Evolutionary conservation across 768 basidiomycete genomes (phyloP), one percentile per base, ranked within the genome.

Genomic region (Panaeolus papilionaceus): DNA sequence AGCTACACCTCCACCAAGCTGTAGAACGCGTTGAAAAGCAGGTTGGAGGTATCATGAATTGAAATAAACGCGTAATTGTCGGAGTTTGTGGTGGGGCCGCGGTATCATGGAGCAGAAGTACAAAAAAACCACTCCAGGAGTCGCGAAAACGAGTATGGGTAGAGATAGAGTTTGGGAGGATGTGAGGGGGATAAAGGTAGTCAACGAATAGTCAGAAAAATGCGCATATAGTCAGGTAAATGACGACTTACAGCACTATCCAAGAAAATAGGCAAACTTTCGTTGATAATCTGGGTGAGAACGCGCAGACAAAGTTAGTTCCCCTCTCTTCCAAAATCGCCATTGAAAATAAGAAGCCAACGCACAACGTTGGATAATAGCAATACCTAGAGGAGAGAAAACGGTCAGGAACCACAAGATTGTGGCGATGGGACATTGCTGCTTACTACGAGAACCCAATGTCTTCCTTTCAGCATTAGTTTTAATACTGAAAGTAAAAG

Each of bases 361-460:
- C 91, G 58, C 73, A 92, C 92, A 69, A 98, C 96, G 75, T 98
- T 98, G 63, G 91, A 88, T 0, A 98, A 82, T 0, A 98, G 84
- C 1, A 99, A 84, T 7, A 95, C 92, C 92, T 93, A 40, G 16
- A 38, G 51, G 23, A 2, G 6, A 33, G 12, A 58, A 33, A 14
- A 26, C 1, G 6, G 14, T 58, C 33, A 63, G 38, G 33, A 28
- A 6, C 16, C 7, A 42, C 14, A 37, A 62, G 58, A 5, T 14
- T 38, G 47, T n/a, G 23, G 33, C 26, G 33, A 11, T 38, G 47
- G 20, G 65, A 45, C 7, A 14, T n/a, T 66, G 4, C 0, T 2
- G 78, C 82, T 62, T 75, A 95, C 96, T 28, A 98, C 96, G 14
- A 98, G 86, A 7, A 98, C 95, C 97, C 97, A 96, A 77, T 96